These are phyloP conservation scores for Tetraselmis chui DNA, from an alignment of 139 green algal genomes.

Conservation along the genomic window DNA sequence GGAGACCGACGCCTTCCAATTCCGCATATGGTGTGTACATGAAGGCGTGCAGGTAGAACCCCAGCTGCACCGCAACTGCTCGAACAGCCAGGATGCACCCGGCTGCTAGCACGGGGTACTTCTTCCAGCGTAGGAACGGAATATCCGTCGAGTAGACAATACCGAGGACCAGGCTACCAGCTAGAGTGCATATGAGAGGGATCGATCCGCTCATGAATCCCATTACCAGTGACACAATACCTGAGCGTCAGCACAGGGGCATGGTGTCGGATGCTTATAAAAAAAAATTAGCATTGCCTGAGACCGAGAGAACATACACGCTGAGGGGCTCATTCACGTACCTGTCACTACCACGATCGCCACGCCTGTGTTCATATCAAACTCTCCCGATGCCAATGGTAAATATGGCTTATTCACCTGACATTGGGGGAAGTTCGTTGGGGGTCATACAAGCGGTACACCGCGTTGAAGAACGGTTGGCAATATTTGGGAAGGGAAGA, in stretches of 20 bases:
- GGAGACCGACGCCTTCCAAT: too few relatives aligned
- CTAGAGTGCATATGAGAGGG: constrained; percentile 69
- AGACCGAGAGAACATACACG: too few relatives aligned
- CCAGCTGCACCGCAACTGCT: constrained; percentile 71
- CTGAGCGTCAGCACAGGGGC: too few relatives aligned
- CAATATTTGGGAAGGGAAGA: too few relatives aligned
- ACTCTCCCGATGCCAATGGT: constrained; percentile 82
- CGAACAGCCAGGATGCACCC: constrained; percentile 76
- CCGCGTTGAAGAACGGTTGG: too few relatives aligned
- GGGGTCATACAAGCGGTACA: too few relatives aligned
- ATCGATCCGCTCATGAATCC: not conserved
- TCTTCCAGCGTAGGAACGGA: constrained; percentile 89
- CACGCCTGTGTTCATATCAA: constrained; percentile 41
- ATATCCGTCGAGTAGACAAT: constrained; percentile 80
- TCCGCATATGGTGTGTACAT: too few relatives aligned
- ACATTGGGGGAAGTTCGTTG: constrained; percentile 2
- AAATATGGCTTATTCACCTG: constrained; percentile 97
- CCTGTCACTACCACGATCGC: constrained; percentile 24
- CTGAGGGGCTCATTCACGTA: too few relatives aligned
- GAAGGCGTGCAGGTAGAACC: constrained; percentile 77
- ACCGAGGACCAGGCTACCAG: constrained; percentile 66
- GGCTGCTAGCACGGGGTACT: constrained; percentile 69
- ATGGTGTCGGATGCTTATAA: too few relatives aligned
- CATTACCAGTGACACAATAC: not conserved
- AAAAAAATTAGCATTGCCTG: too few relatives aligned